Evolutionary conservation across 2,329 filamentous ascomycete genomes (phyloP).

Genomic region (Stagonosporopsis cucurbitacearum): DNA sequence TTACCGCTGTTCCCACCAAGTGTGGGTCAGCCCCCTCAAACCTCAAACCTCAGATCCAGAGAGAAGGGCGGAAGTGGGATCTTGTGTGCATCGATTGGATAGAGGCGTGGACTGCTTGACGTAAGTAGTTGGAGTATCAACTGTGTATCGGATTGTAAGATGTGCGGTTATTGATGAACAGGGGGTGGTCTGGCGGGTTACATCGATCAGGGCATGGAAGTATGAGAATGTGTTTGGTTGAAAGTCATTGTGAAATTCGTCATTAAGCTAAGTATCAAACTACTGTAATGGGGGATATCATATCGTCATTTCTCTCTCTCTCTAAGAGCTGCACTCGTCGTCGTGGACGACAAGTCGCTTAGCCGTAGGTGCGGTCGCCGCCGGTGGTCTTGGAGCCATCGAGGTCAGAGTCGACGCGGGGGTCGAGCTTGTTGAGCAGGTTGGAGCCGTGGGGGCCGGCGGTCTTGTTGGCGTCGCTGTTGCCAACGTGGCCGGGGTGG

Average conservation of each 20-base stretch:
- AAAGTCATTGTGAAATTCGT: slow-evolving; percentile 11
- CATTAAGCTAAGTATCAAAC: slow-evolving; percentile 15
- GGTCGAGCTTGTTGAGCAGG: slow-evolving; percentile 47
- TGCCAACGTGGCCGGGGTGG: slow-evolving; percentile 24
- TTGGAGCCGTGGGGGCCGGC: slow-evolving; percentile 46
- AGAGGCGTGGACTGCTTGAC: too few relatives aligned
- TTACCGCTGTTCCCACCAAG: too few relatives aligned
- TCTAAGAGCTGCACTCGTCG: slow-evolving; percentile 14
- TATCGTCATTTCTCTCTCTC: slow-evolving; percentile 12
- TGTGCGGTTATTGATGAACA: too few relatives aligned
- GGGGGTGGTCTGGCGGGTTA: too few relatives aligned
- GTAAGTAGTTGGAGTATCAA: too few relatives aligned
- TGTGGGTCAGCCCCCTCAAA: too few relatives aligned
- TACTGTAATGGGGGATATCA: slow-evolving; percentile 16
- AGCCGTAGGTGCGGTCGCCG: slow-evolving; percentile 35
- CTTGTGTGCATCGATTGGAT: too few relatives aligned
- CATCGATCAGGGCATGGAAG: too few relatives aligned
- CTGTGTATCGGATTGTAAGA: too few relatives aligned
- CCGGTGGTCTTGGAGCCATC: slow-evolving; percentile 43
- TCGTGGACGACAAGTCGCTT: slow-evolving; percentile 11
- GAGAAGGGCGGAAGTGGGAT: too few relatives aligned
- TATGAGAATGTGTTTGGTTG: too few relatives aligned
- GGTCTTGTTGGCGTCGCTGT: slow-evolving; percentile 36
- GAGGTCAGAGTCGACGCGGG: slow-evolving; percentile 46
- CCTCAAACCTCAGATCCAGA: too few relatives aligned